Evolutionary conservation across 106 monocot species (phyloP).

Genomic region (Phalaenopsis equestris): DNA sequence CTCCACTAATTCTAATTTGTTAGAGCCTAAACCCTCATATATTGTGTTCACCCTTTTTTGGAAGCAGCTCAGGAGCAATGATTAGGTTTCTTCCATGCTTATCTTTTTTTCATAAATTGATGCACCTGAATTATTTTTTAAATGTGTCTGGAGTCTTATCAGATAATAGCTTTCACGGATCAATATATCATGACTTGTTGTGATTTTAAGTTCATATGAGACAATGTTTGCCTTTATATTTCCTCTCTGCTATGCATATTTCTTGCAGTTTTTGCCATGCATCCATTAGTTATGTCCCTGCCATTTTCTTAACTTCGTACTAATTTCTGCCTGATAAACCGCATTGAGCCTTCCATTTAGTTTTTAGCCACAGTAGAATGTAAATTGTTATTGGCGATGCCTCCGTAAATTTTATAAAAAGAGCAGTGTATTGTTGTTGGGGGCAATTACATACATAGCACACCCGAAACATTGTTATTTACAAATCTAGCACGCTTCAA

Average conservation of each 20-base stretch:
- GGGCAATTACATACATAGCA: too few species aligned
- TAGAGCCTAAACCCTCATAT: not conserved
- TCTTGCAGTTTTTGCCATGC: not conserved
- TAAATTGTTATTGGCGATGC: not conserved
- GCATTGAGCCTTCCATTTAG: not conserved
- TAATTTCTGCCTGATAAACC: not conserved
- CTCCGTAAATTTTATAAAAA: not conserved
- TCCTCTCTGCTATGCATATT: not conserved
- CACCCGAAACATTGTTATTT: too few species aligned
- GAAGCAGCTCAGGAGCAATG: not conserved
- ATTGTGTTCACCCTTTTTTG: not conserved
- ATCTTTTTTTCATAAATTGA: not conserved
- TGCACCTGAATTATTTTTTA: not conserved
- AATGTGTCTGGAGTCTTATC: not conserved
- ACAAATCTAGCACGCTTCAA: too few species aligned
- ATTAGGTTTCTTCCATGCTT: not conserved
- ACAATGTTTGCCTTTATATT: not conserved
- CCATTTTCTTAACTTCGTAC: not conserved
- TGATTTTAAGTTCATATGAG: not conserved
- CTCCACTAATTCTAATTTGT: not conserved
- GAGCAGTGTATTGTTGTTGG: not conserved
- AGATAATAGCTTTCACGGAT: not conserved
- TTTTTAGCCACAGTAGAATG: not conserved
- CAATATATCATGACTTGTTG: not conserved
- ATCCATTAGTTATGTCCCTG: not conserved